Conservation (phyloP, 306 rosid species). For the Biancaea sappan region DNA sequence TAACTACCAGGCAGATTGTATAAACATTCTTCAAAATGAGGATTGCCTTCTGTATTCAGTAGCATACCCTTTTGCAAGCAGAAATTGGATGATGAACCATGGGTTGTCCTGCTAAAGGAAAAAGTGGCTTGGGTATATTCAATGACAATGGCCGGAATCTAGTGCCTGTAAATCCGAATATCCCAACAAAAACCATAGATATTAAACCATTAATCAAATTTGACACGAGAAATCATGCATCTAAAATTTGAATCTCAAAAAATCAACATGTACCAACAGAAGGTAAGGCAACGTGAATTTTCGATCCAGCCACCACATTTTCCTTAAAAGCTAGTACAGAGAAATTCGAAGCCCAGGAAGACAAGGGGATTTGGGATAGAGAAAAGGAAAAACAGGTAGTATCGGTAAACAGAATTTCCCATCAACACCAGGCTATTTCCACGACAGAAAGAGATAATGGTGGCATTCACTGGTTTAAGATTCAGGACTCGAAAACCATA, state of each 20-base stretch:
- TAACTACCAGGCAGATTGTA: background rate
- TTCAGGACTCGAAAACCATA: background rate
- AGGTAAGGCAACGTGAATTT: conserved; percentile 1
- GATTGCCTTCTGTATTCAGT: background rate
- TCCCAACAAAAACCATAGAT: background rate
- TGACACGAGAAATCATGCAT: background rate
- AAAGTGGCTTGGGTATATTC: conserved; percentile 91
- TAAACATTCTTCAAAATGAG: conserved; percentile 8
- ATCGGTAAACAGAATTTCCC: background rate
- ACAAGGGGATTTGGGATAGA: background rate
- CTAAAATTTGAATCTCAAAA: background rate
- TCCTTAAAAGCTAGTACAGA: background rate
- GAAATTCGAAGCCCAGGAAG: background rate
- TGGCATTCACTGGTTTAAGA: conserved; percentile 16
- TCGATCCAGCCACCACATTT: background rate
- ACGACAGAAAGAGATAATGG: background rate
- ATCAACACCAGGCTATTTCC: background rate
- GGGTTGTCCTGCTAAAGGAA: conserved; percentile 96
- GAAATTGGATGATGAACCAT: conserved; percentile 98
- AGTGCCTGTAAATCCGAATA: conserved; percentile 60
- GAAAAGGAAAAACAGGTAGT: background rate
- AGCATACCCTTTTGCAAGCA: conserved; percentile 85
- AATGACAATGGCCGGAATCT: conserved; percentile 93
- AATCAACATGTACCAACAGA: background rate
- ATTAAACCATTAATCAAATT: conserved; percentile 18